Evolutionary conservation across 2,329 filamentous ascomycete species (phyloP), one percentile per base, ranked within the genome.

Genomic region (Epichloe baconii): DNA sequence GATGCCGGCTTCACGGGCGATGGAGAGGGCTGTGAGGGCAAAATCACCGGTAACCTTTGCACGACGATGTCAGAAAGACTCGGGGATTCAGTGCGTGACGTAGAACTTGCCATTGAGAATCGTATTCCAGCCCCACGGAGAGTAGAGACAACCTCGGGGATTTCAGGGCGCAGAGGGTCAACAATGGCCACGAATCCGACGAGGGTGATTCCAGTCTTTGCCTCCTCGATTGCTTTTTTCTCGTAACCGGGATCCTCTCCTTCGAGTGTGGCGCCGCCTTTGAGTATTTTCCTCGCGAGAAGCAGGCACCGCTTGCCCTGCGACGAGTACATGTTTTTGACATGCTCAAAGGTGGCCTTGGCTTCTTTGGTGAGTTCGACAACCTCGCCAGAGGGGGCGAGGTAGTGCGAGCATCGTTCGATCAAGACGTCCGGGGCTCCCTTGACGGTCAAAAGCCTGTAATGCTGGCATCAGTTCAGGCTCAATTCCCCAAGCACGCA

Each of bases 111-210:
- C 85, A 90, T 90, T 64, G 86, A 83, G 34, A 88, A 80, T n/a
- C 82, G 73, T 50, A 90, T 84, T 1, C 83, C 83, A 4, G 86
- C 86, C 1, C 77, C 72, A 12, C 84, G 77, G 15, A 88, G 71
- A 0, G 77, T 85, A n/a, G 71, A 68, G 42, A 88, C 78, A 0
- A 84, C 80, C 2, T 75, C 76, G 0, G 77, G 80, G 4, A 87
- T 87, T 62, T 90, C 86, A 0, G 80, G 76, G 0, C 86, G 81
- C 50, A 86, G 80, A 1, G 87, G 87, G 57, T 91, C 87, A 48
- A 88, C 86, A 35, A 93, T 81, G 41, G 84, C 86, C 26, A 89
- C 79, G 4, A 94, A 69, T 14, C 88, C 88, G 26, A 85, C 78
- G 55, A 91, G 80, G 0, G 76, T 79, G 35, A 93, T 74, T 4